A percentile compares a stretch with the other conserved stretches of the same genome.
These are phyloP conservation scores for Eucalyptus marginata DNA, from an alignment of 345 rosid species.

Conservation along the genomic window DNA sequence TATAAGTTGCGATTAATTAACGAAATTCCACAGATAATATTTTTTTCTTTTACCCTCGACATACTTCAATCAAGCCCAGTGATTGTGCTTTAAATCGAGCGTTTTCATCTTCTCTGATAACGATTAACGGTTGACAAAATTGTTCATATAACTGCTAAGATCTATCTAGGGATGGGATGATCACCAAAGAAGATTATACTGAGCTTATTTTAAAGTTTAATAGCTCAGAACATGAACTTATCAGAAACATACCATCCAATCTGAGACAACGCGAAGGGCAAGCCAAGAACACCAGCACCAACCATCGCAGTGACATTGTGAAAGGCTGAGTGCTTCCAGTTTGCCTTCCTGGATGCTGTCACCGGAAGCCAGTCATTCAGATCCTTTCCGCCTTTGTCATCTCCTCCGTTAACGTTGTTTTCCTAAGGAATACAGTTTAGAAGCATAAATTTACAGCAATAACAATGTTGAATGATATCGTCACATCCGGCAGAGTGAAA, in stretches of 20 bases:
- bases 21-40: not conserved
- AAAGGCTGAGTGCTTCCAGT: slow-evolving; percentile 64
- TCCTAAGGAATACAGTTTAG: not conserved
- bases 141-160: not conserved
- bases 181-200: not conserved
- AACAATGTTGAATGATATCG: not conserved
- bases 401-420: not conserved
- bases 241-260: slow-evolving; percentile 26
- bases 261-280: slow-evolving; percentile 59
- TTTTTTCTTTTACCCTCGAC: not conserved
- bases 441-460: not conserved
- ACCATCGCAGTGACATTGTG: slow-evolving; percentile 82
- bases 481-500: not conserved
- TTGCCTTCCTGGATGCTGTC: slow-evolving; percentile 55
- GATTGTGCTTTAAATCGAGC: not conserved
- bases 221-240: not conserved
- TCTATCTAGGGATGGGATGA: not conserved
- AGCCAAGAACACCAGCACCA: slow-evolving; percentile 64
- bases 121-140: not conserved
- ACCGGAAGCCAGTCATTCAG: slow-evolving; percentile 54
- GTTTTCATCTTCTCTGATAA: not conserved
- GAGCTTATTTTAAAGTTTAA: not conserved
- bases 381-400: slow-evolving; percentile 18
- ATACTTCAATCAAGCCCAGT: not conserved
- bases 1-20: not conserved